Conservation (phyloP, 106 monocot species). For the Triglochin maritima region DNA sequence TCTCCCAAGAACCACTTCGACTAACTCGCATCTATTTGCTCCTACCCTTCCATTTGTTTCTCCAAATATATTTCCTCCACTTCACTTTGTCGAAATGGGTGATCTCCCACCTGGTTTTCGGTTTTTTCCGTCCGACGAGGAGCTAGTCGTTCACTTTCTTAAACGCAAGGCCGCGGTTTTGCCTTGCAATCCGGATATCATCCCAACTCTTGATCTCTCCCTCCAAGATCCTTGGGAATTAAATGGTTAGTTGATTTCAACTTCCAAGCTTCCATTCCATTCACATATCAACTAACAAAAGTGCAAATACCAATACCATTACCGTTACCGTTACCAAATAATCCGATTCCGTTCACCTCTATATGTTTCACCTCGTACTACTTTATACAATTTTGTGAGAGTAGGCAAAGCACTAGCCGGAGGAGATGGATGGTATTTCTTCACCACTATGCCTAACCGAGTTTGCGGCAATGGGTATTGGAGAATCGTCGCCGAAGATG, state of each 20-base stretch:
- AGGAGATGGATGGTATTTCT: slow-evolving; percentile 71
- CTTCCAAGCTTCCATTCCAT: too few relatives aligned
- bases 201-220: slow-evolving; percentile 55
- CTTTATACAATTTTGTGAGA: neutral
- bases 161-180: slow-evolving; percentile 35
- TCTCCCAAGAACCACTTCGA: neutral
- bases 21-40: neutral
- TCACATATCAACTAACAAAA: too few relatives aligned
- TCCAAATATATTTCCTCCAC: slow-evolving; percentile 6
- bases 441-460: slow-evolving; percentile 30
- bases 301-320: too few relatives aligned
- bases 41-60: neutral
- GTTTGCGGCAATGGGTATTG: slow-evolving; percentile 43
- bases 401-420: slow-evolving; percentile 72
- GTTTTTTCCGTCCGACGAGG: slow-evolving; percentile 89
- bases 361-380: neutral
- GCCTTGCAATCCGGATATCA: slow-evolving; percentile 63
- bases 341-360: neutral
- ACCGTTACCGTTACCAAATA: too few relatives aligned
- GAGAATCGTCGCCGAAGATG: slow-evolving; percentile 30
- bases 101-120: slow-evolving; percentile 77
- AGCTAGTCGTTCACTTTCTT: slow-evolving; percentile 85
- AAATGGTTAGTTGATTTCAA: slow-evolving; percentile 27
- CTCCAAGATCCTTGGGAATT: slow-evolving; percentile 73
- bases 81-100: slow-evolving; percentile 11